Evolutionary conservation across 129 eudicot genomes (phyloP), one percentile per base, ranked within the genome.

Genomic region (Helianthus tuberosus): DNA sequence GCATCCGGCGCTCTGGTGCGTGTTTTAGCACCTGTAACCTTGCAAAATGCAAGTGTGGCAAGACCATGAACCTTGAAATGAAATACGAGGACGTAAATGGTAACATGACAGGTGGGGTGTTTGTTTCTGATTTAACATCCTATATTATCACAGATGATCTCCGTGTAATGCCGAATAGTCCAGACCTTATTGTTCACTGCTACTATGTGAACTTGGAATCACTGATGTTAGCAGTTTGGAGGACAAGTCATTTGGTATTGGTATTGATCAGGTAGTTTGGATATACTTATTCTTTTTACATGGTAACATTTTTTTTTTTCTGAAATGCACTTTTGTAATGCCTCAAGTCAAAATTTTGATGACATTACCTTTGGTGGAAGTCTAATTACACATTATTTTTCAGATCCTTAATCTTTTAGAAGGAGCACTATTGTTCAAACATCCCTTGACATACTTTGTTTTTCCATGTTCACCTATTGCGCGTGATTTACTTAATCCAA

Each of bases 121-220:
- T 76, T 80, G 74, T 70, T 14, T 8, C 20, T 36, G 17, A 76
- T 1, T 13, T 25, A 8, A 0, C 38, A 16, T 23, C 77, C 59
- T 80, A 80, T 70, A 16, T 70, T 4, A 9, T 75, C 64, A 64
- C 61, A 1, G 78, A 81, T 71, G 75, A 76, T 76, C 75, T 77
- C 3, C 51, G 62, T 32, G 74, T 72, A 12, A 35, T 47, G 50
- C 82, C 84, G 13, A 62, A 77, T 35, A 6, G 3, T 13, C 5
- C 64, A 0, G 32, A 7, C 0, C 44, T 35, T 10, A 12, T 13
- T 6, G 3, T 68, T 15, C 38, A 64, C n/a, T n/a, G 38, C n/a
- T 48, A 43, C 69, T 81, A 13, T 12, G 25, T 25, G 64, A 35
- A n/a, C 58, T 44, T 46, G 81, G 78, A 63, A 13, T 81, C 20